Evolutionary conservation across 2,329 filamentous ascomycete genomes (phyloP).

Genomic region (Hypoxylon sp.): DNA sequence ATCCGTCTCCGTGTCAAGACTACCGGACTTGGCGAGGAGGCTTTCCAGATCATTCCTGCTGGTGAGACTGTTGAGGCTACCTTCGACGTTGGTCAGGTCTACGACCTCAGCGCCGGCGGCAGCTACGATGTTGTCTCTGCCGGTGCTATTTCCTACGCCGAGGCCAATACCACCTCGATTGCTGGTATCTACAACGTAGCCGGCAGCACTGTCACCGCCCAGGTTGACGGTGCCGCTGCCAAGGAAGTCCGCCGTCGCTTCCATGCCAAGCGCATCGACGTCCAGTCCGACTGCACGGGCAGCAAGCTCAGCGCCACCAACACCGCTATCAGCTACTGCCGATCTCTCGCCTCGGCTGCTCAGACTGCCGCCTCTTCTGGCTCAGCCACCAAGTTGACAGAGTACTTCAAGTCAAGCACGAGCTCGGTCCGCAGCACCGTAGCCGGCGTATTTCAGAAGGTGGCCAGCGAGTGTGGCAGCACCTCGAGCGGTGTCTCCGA

Average conservation of each 20-base stretch:
- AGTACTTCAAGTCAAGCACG: conserved; percentile 71
- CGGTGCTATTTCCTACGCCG: conserved; percentile 65
- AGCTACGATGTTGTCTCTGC: conserved; percentile 63
- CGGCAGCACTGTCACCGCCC: conserved; percentile 66
- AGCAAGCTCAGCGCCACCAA: conserved; percentile 54
- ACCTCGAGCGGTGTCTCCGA: conserved; percentile 56
- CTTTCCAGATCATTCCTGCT: conserved; percentile 59
- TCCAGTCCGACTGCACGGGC: conserved; percentile 64
- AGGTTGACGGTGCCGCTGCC: conserved; percentile 65
- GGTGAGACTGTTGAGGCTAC: conserved; percentile 60
- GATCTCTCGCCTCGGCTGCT: conserved; percentile 61
- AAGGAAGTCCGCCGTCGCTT: conserved; percentile 52
- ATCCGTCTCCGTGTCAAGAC: conserved; percentile 60
- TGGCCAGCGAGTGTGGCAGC: conserved; percentile 65
- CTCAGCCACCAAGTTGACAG: conserved; percentile 57
- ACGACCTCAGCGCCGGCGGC: conserved; percentile 61
- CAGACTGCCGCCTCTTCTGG: conserved; percentile 60
- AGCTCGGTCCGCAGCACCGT: conserved; percentile 58
- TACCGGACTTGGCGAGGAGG: conserved; percentile 53
- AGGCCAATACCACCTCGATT: conserved; percentile 60
- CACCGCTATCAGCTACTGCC: conserved; percentile 63
- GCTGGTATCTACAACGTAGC: conserved; percentile 63
- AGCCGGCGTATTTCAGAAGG: conserved; percentile 57
- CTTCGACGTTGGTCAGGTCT: conserved; percentile 64
- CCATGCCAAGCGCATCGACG: conserved; percentile 40